Percentiles rank a stretch among this genome's conserved stretches.
Conservation (phyloP, 768 basidiomycete species). For the Thelephora ganbajun region DNA sequence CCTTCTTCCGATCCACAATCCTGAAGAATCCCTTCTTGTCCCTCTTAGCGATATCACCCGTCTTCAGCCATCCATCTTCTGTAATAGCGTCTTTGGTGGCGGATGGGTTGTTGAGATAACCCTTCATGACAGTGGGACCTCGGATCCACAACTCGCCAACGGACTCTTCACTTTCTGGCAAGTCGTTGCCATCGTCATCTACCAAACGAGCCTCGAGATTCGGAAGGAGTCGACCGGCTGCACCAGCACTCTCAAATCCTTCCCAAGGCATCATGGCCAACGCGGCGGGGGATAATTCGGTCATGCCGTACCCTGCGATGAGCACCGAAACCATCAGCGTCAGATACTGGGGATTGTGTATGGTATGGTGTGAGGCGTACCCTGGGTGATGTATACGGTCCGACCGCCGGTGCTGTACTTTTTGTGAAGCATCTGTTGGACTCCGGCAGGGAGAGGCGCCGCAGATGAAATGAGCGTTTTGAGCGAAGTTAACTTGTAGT, state of each 20-base stretch:
- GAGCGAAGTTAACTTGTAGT: conserved; percentile 54
- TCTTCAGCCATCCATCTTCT: conserved; percentile 73
- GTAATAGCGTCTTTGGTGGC: conserved; percentile 65
- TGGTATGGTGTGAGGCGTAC: conserved; percentile 16
- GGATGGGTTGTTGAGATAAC: conserved; percentile 55
- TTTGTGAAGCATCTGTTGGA: conserved; percentile 35
- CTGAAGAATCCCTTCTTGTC: conserved; percentile 61
- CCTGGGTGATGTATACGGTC: conserved; percentile 33
- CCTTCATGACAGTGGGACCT: conserved; percentile 74
- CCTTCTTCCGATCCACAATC: conserved; percentile 64
- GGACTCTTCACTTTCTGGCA: conserved; percentile 27
- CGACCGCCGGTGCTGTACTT: conserved; percentile 28
- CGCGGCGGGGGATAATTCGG: conserved; percentile 69
- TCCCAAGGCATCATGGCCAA: conserved; percentile 36
- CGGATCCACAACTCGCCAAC: conserved; percentile 75
- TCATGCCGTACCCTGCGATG: conserved; percentile 54
- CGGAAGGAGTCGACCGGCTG: conserved; percentile 56
- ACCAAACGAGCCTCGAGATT: conserved; percentile 68
- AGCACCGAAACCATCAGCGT: background rate
- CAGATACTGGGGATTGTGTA: background rate
- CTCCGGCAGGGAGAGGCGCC: conserved; percentile 57
- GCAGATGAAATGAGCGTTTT: conserved; percentile 55
- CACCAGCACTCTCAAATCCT: conserved; percentile 38
- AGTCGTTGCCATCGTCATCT: conserved; percentile 42
- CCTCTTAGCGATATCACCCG: conserved; percentile 64